phyloP scores from a whole-genome alignment of 2,329 filamentous ascomycete species.

The Amauroascus niger region DNA sequence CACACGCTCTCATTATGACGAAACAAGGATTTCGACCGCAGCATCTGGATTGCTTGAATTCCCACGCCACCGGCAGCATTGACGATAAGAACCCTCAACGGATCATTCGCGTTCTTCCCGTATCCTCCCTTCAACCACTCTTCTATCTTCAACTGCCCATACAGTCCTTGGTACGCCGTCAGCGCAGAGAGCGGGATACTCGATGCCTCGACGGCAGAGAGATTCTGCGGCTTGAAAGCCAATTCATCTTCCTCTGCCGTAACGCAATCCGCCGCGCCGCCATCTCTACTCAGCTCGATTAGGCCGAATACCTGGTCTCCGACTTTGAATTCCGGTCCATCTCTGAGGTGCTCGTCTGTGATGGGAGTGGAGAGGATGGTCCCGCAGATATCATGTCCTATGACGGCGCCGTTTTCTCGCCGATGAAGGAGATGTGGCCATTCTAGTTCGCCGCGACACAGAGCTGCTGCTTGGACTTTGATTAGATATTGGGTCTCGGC shows the following conservation, averaged over 20 bases:
- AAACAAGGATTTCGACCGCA: slow-evolving; percentile 30
- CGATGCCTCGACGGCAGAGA: slow-evolving; percentile 28
- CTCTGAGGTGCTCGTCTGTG: slow-evolving; percentile 23
- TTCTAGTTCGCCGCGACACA: slow-evolving; percentile 32
- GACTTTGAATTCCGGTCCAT: slow-evolving; percentile 32
- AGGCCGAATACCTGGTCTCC: slow-evolving; percentile 35
- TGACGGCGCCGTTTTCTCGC: slow-evolving; percentile 27
- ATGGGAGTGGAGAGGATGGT: slow-evolving; percentile 30
- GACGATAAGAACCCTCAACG: slow-evolving; percentile 31
- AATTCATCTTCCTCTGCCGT: slow-evolving; percentile 33
- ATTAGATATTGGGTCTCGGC: slow-evolving; percentile 33
- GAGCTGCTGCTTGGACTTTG: slow-evolving; percentile 32
- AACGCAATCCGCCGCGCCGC: slow-evolving; percentile 35
- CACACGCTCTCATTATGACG: slow-evolving; percentile 22
- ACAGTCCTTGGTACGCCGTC: slow-evolving; percentile 37
- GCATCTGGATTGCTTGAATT: slow-evolving; percentile 30
- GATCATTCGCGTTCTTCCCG: slow-evolving; percentile 5
- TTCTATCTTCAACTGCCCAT: slow-evolving; percentile 24
- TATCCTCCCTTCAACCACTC: neutral
- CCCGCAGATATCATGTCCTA: slow-evolving; percentile 36
- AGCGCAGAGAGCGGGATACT: slow-evolving; percentile 33
- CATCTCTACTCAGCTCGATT: slow-evolving; percentile 31
- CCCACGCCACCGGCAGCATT: slow-evolving; percentile 31
- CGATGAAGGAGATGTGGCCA: slow-evolving; percentile 20
- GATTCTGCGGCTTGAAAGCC: slow-evolving; percentile 31